Base-by-base conservation (phyloP, 2,329 filamentous ascomycete species). In the Hypomyces perniciosus region DNA sequence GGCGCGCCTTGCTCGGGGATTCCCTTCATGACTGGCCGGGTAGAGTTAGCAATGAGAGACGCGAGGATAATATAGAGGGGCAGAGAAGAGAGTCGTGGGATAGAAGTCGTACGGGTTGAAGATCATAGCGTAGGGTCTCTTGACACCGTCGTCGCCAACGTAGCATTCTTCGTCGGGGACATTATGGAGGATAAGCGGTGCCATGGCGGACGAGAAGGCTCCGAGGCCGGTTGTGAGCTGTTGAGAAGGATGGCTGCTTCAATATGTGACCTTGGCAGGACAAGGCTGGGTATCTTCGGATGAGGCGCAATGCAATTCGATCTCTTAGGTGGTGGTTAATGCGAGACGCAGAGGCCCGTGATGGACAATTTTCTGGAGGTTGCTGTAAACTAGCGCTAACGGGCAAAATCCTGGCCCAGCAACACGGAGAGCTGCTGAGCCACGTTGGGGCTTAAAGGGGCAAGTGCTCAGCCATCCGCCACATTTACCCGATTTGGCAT, bases 141-240 rank as follows among this genome's bases (percentile, higher is more conserved):
- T 79, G 56, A 85, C 64, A 54, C 83, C 83, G 67, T 85, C 83
- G 48, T 84, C 80, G 51, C 83, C 83, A 5, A 81, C 69, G 63
- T 84, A 85, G 45, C 82, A 78, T 63, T 85, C 83, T 46, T 85
- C 82, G 57, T 85, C 82, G 51, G 82, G 81, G 56, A 85, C 83
- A 63, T 84, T 85, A 63, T 86, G 83, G 33, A 86, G 71, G 61
- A 85, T 84, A 52, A 85, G 71, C 58, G 83, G 83, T 51, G 81
- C 77, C 81, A 84, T 85, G 52, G 13, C 10, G 48, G 28, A 31
- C n/a, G 27, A 28, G 7, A 29, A 20, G 42, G 31, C 28, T 34
- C 39, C 5, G 12, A 8, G 13, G 39, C 39, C 39, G 39, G 28
- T 38, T 13, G 20, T 27, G 5, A n/a, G 33, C 20, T 34, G 5